phyloP scores from a whole-genome alignment of 2,329 filamentous ascomycete species.

The Microascus cirrosus region DNA sequence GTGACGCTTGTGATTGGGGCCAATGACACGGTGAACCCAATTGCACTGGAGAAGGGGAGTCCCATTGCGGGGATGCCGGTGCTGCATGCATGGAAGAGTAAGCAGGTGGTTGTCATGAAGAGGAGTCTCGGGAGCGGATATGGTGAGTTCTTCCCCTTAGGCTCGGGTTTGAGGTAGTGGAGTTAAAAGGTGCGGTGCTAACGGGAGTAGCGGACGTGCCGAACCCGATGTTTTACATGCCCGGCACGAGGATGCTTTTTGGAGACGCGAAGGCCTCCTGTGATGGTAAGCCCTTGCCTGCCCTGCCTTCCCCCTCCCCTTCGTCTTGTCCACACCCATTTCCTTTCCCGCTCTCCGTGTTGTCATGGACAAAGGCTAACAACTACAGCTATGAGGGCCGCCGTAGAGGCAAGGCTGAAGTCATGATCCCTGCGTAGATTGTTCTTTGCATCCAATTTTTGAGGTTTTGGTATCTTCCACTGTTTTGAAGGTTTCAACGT shows the following conservation, averaged over 20 bases:
- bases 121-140: conserved; percentile 81
- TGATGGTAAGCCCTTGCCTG: conserved; percentile 50
- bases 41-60: conserved; percentile 71
- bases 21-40: conserved; percentile 88
- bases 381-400: conserved; percentile 25
- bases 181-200: conserved; percentile 6
- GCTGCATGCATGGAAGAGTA: conserved; percentile 86
- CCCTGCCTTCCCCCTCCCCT: neutral
- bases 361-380: neutral
- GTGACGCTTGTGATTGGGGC: conserved; percentile 82
- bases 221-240: conserved; percentile 92
- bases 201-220: conserved; percentile 61
- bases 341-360: neutral
- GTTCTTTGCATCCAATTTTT: neutral
- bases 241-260: conserved; percentile 82
- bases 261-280: conserved; percentile 79
- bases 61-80: conserved; percentile 90
- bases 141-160: conserved; percentile 38
- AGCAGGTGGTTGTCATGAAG: conserved; percentile 91
- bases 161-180: neutral
- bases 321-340: too few relatives aligned
- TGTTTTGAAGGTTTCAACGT: neutral
- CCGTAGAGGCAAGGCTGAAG: conserved; percentile 20
- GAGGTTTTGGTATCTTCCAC: neutral
- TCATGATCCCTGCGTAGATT: neutral